Base-by-base conservation (phyloP, 208 protist species). In the Trichomonas tenax region DNA sequence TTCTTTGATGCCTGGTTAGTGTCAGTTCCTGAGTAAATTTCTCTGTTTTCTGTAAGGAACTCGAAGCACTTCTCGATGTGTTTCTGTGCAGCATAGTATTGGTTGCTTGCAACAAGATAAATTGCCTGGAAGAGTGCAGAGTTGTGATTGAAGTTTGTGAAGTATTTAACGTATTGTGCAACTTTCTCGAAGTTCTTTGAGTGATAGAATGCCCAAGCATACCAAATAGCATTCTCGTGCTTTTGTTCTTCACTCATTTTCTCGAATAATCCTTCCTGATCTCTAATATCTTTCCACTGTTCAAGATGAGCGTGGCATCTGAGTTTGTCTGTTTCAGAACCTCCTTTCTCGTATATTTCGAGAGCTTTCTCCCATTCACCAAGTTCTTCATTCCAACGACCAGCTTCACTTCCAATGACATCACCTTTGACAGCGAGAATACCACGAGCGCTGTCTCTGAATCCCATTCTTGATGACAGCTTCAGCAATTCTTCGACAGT, bases 181-280 rank as follows among this genome's bases (percentile, higher is more conserved):
- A 93, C 86, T 48, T 38, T 48, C 51, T 93, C 44, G n/a, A 93
- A 51, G 15, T 93, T 44, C 14, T 51, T n/a, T 38, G 40, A 51
- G 46, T 93, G 86, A 93, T 93, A 93, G 51, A 93, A 93, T 51
- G 86, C 86, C 86, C 86, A 93, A 51, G 86, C 86, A 93, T 49
- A 93, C 86, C 86, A 93, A 51, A 93, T 34, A 0, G 86, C 86
- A 36, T 40, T 41, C n/a, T 58, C 44, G 0, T 51, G 0, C 38
- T 93, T 93, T 38, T 93, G 40, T 93, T 48, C 11, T 1, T 51
- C 44, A 26, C 14, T 93, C 86, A 93, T 51, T 9, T 93, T 9
- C 31, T 93, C 23, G 45, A 93, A 93, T 38, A 38, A 34, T 38
- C 51, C 40, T 21, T n/a, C 86, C 17, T 51, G 11, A 38, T 51